A percentile compares a stretch with the other conserved stretches of the same genome.
Evolutionary conservation across 306 rosid genomes (phyloP).

Genomic region (Medicago ruthenica): DNA sequence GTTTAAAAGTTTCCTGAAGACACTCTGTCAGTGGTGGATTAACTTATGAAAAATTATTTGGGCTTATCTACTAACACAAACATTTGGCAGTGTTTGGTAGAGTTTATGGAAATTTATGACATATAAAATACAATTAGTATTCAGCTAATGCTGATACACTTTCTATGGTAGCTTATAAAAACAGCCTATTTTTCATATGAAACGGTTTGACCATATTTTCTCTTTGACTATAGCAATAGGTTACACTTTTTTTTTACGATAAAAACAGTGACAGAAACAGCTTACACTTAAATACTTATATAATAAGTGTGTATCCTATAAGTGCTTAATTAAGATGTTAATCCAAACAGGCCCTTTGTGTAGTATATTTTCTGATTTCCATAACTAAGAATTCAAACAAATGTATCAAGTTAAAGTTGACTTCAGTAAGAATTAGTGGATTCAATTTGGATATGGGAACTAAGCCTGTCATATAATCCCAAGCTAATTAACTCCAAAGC

Average conservation of each 20-base stretch:
- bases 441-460: neutral
- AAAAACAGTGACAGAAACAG: too few species aligned
- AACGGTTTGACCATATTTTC: neutral
- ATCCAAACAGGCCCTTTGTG: neutral
- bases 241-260: too few species aligned
- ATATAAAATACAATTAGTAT: too few species aligned
- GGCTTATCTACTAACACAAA: neutral
- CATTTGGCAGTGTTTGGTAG: neutral
- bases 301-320: neutral
- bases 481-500: neutral
- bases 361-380: slow-evolving; percentile 8
- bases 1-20: neutral
- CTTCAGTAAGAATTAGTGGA: neutral
- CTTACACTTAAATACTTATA: too few species aligned
- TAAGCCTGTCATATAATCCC: neutral
- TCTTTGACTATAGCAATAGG: neutral
- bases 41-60: neutral
- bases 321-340: neutral
- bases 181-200: neutral
- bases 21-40: neutral
- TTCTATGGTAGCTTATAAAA: neutral
- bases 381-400: neutral
- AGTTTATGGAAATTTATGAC: neutral
- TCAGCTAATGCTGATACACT: neutral
- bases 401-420: neutral